Conservation (phyloP, 805 yeast genomes). For the Starmera amethionina region DNA sequence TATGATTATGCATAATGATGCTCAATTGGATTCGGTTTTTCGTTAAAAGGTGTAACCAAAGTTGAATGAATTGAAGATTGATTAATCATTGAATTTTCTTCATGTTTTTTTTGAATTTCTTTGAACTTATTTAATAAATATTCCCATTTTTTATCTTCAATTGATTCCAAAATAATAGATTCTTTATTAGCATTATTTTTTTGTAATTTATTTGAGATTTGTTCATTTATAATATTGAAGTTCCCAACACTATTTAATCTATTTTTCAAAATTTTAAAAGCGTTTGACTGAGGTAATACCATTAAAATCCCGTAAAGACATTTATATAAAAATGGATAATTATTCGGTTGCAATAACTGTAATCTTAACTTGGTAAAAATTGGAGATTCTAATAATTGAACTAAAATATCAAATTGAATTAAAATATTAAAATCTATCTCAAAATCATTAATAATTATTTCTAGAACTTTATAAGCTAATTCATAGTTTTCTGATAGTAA, state of each 20-base stretch:
- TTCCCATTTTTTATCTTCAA: constrained; percentile 19
- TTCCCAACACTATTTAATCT: constrained; percentile 46
- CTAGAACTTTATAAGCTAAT: constrained; percentile 73
- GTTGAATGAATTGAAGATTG: constrained; percentile 8
- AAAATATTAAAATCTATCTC: constrained; percentile 73
- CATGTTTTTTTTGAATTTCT: constrained; percentile 35
- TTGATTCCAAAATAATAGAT: too few relatives aligned
- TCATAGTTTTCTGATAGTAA: constrained; percentile 82
- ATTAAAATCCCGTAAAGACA: constrained; percentile 86
- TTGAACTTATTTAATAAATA: constrained; percentile 40
- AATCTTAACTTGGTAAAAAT: constrained; percentile 79
- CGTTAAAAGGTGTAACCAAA: constrained; percentile 10
- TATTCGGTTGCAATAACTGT: constrained; percentile 82
- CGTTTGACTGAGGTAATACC: constrained; percentile 90
- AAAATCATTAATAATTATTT: constrained; percentile 59
- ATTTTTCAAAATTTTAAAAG: constrained; percentile 73
- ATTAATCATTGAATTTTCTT: constrained; percentile 12
- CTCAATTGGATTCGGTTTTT: constrained; percentile 8
- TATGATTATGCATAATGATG: too few relatives aligned
- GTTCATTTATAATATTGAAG: constrained; percentile 9
- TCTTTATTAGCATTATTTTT: constrained; percentile 17
- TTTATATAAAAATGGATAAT: constrained; percentile 71
- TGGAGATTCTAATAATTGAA: constrained; percentile 87
- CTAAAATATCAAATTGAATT: constrained; percentile 81
- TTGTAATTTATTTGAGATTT: constrained; percentile 9